Percentiles rank a stretch among this genome's conserved stretches.
These are phyloP conservation scores for Wickerhamomyces sydowiorum DNA, from an alignment of 805 yeast genomes.

Conservation along the genomic window DNA sequence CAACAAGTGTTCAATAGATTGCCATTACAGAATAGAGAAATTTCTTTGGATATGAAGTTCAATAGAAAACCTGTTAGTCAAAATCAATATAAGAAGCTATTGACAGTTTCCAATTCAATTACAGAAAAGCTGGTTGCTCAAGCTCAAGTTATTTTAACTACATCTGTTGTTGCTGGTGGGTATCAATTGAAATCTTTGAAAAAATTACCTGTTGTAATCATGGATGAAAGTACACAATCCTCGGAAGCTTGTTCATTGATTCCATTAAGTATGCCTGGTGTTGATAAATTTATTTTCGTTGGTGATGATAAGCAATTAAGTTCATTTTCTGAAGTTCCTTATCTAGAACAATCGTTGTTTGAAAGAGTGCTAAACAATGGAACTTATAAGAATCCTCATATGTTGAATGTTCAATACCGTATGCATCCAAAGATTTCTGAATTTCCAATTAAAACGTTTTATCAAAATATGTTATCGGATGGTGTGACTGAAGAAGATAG, in stretches of 20 bases:
- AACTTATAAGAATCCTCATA: conserved; percentile 51
- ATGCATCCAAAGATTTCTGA: conserved; percentile 62
- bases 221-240: conserved; percentile 78
- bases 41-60: conserved; percentile 35
- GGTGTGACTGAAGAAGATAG: conserved; percentile 56
- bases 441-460: conserved; percentile 49
- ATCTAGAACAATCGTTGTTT: conserved; percentile 59
- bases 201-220: conserved; percentile 65
- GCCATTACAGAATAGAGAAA: conserved; percentile 38
- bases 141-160: conserved; percentile 66
- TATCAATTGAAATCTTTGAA: conserved; percentile 50
- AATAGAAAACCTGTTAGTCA: conserved; percentile 38
- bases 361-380: conserved; percentile 63
- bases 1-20: conserved; percentile 48
- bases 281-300: conserved; percentile 61
- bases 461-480: conserved; percentile 42
- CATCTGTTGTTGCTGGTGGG: conserved; percentile 71
- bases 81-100: conserved; percentile 44
- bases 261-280: conserved; percentile 64
- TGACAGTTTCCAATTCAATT: conserved; percentile 37
- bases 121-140: conserved; percentile 50
- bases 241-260: conserved; percentile 68
- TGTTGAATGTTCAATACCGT: conserved; percentile 66
- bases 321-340: conserved; percentile 64
- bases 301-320: conserved; percentile 76